A percentile compares a stretch with the other conserved stretches of the same genome.
These are phyloP conservation scores for Fusarium decemcellulare DNA, from an alignment of 2,329 filamentous ascomycete species.

Conservation along the genomic window DNA sequence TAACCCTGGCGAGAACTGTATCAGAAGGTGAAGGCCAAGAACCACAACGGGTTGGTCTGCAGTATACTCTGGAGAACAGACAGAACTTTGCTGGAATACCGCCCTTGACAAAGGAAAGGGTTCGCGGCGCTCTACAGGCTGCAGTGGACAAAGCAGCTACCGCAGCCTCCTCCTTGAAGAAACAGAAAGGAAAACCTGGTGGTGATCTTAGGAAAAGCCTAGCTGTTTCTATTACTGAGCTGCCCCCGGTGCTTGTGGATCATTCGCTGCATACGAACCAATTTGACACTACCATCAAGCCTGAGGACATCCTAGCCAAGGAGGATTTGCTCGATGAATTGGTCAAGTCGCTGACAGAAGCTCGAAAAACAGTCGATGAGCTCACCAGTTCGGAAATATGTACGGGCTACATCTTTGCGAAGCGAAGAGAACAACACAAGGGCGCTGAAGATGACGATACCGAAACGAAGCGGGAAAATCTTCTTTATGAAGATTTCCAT, in stretches of 20 bases:
- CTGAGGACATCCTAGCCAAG: slow-evolving; percentile 78
- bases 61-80: slow-evolving; percentile 84
- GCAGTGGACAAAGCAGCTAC: slow-evolving; percentile 72
- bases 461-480: slow-evolving; percentile 56
- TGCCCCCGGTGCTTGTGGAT: slow-evolving; percentile 89
- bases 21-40: slow-evolving; percentile 87
- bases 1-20: slow-evolving; percentile 86
- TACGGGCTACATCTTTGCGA: slow-evolving; percentile 92
- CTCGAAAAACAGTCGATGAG: slow-evolving; percentile 76
- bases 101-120: slow-evolving; percentile 78
- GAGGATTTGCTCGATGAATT: slow-evolving; percentile 76
- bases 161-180: slow-evolving; percentile 66
- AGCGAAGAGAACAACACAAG: slow-evolving; percentile 57
- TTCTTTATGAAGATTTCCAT: slow-evolving; percentile 95
- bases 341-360: slow-evolving; percentile 77
- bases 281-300: slow-evolving; percentile 78
- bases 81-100: slow-evolving; percentile 88
- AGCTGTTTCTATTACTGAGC: slow-evolving; percentile 87
- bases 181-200: slow-evolving; percentile 79
- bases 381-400: slow-evolving; percentile 76
- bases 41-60: slow-evolving; percentile 80
- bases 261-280: slow-evolving; percentile 80
- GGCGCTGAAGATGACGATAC: slow-evolving; percentile 51
- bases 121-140: slow-evolving; percentile 78
- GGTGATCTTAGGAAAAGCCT: slow-evolving; percentile 85